A percentile compares a stretch with the other conserved stretches of the same genome.
Conservation (phyloP, 371 early-diverging fungal species). For the Mortierella sp. region DNA sequence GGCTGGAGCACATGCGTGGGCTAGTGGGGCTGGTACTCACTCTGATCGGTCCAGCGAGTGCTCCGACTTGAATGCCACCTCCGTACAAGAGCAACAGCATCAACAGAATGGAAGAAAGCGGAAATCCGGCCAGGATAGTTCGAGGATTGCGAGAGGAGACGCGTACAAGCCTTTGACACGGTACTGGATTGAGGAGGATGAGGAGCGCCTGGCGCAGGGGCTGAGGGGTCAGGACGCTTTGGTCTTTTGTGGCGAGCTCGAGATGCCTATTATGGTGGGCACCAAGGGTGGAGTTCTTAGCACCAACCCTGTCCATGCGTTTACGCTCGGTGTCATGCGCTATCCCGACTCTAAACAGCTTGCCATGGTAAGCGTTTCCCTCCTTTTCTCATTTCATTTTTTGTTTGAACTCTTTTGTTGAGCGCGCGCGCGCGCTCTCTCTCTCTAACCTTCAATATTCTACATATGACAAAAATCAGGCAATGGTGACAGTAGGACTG, state of each 20-base stretch:
- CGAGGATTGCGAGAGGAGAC: constrained; percentile 29
- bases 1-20: constrained; percentile 77
- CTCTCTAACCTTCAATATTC: neutral
- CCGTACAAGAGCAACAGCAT: neutral
- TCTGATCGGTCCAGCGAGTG: constrained; percentile 29
- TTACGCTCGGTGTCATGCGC: constrained; percentile 72
- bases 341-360: constrained; percentile 70
- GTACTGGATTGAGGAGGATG: constrained; percentile 74
- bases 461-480: constrained; percentile 27
- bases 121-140: constrained; percentile 3
- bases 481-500: constrained; percentile 73
- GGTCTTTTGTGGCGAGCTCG: constrained; percentile 75
- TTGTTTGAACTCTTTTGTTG: neutral
- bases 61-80: neutral
- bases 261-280: constrained; percentile 77
- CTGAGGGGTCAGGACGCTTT: constrained; percentile 41
- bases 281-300: constrained; percentile 77
- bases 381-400: neutral
- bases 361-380: constrained; percentile 61
- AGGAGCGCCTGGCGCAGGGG: constrained; percentile 34
- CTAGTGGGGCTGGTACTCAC: constrained; percentile 59
- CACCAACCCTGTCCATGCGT: constrained; percentile 74
- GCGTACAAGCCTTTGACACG: constrained; percentile 70
- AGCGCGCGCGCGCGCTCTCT: too few relatives aligned
- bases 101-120: constrained; percentile 16